Evolutionary conservation across 2,329 filamentous ascomycete species (phyloP), one percentile per base, ranked within the genome.

Genomic region (Cladosporium sp.): DNA sequence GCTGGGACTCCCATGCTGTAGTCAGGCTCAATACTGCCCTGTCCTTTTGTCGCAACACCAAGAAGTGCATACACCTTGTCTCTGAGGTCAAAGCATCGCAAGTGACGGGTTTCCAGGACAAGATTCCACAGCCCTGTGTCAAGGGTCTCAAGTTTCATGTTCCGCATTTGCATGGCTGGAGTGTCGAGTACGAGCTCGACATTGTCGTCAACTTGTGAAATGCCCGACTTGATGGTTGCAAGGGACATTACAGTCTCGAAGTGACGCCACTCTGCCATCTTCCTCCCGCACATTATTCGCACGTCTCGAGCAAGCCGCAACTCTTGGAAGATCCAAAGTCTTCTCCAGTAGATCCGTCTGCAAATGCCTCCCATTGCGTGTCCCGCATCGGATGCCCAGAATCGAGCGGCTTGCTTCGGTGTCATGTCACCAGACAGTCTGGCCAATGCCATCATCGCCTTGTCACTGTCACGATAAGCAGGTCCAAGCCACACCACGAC

Each of bases 401-500:
- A 14, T 3, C 36, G 36, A 12, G 36, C 11, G n/a, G 36, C 36
- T 38, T 38, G 47, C 17, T 20, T 19, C 1, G 22, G 28, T 14
- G 1, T 4, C 1, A 4, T 9, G 12, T 36, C 17, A 17, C 5
- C 19, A 1, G 7, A 3, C 5, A 20, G 30, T 12, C 30, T 51
- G 4, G 37, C 17, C 1, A 54, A 5, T 2, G 36, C 36, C 11
- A 19, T 2, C 36, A 54, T 30, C 6, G 37, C 51, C 1, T 14
- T 5, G n/a, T 42, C 51, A 20, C 51, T 54, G 4, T 12, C 17
- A 9, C 11, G 9, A 28, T 54, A 54, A 7, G 36, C 51, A 20
- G 51, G 36, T 25, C 59, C 59, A 2, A 63, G 59, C 45, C 51
- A 63, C 3, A 63, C 45, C 12, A 64, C 7, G 14, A 56, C 60